Evolutionary conservation across 371 early-diverging fungal species (phyloP).

Genomic region (Dinochytrium kinnereticum): DNA sequence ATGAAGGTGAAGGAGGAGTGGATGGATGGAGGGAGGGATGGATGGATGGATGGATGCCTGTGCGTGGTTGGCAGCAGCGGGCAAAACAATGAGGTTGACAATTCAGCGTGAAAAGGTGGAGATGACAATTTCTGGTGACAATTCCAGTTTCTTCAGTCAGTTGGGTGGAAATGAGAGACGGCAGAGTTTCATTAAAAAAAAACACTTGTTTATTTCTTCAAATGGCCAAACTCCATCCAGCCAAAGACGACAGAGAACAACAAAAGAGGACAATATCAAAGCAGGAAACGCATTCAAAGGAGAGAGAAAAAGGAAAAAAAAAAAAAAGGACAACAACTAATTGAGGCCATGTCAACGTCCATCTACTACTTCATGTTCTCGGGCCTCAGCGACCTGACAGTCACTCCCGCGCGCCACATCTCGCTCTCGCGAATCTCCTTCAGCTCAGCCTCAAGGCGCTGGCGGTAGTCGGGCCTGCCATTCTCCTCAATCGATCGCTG

Average conservation of each 20-base stretch:
- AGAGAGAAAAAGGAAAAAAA: background rate
- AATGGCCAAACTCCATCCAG: background rate
- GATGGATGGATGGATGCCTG: no score
- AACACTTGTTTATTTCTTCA: background rate
- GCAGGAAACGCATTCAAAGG: background rate
- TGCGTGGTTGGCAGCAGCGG: no score
- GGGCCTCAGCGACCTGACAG: conserved; percentile 71
- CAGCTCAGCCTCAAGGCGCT: conserved; percentile 88
- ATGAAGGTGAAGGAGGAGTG: background rate
- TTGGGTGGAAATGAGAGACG: no score
- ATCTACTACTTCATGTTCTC: conserved; percentile 25
- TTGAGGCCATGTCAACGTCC: background rate
- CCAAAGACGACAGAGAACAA: background rate
- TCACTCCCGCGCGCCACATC: conserved; percentile 88
- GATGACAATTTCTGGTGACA: no score
- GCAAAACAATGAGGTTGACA: no score
- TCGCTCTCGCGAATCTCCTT: conserved; percentile 74
- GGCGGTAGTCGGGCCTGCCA: conserved; percentile 89
- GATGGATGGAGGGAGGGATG: background rate
- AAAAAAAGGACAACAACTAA: background rate
- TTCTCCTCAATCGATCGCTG: conserved; percentile 87
- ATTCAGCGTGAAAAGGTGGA: no score
- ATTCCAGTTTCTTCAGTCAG: no score
- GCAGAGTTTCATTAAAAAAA: no score
- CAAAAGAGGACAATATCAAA: background rate